These are phyloP conservation scores for Tilletia walkeri DNA, from an alignment of 1,284 basidiomycete species.

Conservation along the genomic window DNA sequence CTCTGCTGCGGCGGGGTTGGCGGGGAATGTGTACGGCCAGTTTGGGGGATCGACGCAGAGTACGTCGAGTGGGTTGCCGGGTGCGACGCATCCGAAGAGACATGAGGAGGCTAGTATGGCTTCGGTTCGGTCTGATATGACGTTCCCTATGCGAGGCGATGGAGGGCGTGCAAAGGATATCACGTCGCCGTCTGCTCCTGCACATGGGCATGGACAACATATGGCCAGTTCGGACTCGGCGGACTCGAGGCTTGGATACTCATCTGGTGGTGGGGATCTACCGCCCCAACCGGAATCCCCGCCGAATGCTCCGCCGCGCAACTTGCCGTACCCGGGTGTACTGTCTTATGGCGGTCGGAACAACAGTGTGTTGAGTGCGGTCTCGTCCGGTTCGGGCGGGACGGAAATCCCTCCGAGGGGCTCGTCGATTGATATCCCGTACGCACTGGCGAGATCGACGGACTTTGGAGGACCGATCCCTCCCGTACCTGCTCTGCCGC, in stretches of 20 bases:
- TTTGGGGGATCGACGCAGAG: not conserved
- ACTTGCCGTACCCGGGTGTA: constrained; percentile 15
- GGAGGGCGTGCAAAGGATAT: constrained; percentile 48
- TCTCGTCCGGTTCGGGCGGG: not conserved
- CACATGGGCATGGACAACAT: not conserved
- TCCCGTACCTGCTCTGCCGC: not conserved
- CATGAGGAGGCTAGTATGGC: constrained; percentile 40
- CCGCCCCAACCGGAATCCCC: constrained; percentile 9
- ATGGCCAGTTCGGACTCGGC: constrained; percentile 9
- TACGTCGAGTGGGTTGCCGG: not conserved
- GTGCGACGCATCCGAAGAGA: constrained; percentile 20
- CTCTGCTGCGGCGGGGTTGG: not conserved
- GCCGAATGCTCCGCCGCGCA: not conserved
- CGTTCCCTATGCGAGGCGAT: constrained; percentile 49
- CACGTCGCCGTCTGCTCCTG: not conserved
- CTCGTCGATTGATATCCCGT: not conserved
- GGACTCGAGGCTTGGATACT: not conserved
- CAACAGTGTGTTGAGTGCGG: not conserved
- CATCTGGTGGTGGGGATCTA: not conserved
- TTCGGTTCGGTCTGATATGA: constrained; percentile 45
- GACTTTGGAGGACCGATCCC: not conserved
- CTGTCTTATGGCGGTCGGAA: not conserved
- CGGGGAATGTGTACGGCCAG: not conserved
- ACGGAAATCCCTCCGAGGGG: constrained; percentile 6
- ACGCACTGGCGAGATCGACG: not conserved